Percentiles rank a stretch among this genome's conserved stretches.
These are phyloP conservation scores for Macrolepiota dolichaula DNA, from an alignment of 768 basidiomycete genomes.

Conservation along the genomic window DNA sequence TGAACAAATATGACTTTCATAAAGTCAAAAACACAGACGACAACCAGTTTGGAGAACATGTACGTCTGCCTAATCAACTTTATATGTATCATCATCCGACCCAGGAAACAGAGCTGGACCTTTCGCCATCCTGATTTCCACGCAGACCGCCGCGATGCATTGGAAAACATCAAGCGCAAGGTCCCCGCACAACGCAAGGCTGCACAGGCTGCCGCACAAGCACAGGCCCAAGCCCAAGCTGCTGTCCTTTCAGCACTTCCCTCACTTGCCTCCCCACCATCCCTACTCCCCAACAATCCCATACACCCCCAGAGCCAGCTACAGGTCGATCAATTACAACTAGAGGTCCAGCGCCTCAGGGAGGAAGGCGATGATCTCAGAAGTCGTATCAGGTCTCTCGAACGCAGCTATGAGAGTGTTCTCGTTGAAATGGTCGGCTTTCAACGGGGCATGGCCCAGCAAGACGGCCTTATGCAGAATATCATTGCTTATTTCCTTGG, in stretches of 20 bases:
- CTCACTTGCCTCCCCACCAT: conserved; percentile 21
- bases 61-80: conserved; percentile 21
- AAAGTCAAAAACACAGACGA: conserved; percentile 92
- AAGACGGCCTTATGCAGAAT: conserved; percentile 80
- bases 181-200: conserved; percentile 51
- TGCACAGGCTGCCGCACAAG: conserved; percentile 26
- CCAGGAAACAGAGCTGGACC: conserved; percentile 42
- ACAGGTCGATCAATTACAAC: conserved; percentile 13
- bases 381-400: conserved; percentile 31
- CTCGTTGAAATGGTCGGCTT: conserved; percentile 35
- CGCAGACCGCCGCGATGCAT: conserved; percentile 48
- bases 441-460: conserved; percentile 56
- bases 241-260: conserved; percentile 16
- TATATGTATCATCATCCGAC: not conserved
- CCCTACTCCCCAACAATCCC: conserved; percentile 18
- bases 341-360: conserved; percentile 26
- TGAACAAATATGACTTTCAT: conserved; percentile 97
- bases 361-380: conserved; percentile 31
- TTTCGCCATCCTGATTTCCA: conserved; percentile 61
- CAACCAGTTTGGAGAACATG: conserved; percentile 63
- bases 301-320: conserved; percentile 5
- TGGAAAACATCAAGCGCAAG: conserved; percentile 61
- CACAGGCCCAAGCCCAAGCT: conserved; percentile 10
- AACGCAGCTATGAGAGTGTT: conserved; percentile 35
- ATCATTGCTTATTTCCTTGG: conserved; percentile 80